Evolutionary conservation across 2,329 filamentous ascomycete genomes (phyloP), one percentile per base, ranked within the genome.

Genomic region (Beauveria scarabaeidicola): DNA sequence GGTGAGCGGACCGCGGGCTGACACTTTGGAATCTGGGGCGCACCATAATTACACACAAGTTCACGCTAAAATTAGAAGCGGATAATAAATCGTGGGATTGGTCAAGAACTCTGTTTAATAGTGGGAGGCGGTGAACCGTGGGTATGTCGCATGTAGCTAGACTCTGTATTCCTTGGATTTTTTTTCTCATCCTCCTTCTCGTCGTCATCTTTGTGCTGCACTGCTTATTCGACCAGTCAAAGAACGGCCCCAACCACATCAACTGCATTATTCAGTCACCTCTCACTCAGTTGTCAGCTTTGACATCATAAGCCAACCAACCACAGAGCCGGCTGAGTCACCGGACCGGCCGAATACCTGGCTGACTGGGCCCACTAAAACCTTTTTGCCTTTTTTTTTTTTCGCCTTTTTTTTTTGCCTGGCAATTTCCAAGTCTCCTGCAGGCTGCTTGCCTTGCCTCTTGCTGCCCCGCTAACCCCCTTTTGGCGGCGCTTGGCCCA

Each of bases 391-490:
- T 8, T 36, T 36, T 36, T 36, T 36, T 36, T 29, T 15, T n/a
- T n/a, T n/a, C n/a, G n/a, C n/a, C n/a, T n/a, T n/a, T n/a, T n/a
- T 23, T 23, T 23, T 23, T 23, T 4, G 32, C 32, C 5, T 15
- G 32, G 32, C 32, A 19, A 41, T 17, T 41, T 41, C 17, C 40
- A 17, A 41, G 40, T 23, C 46, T 27, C 23, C 7, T 27, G 13
- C 17, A 19, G 25, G 19, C 27, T 50, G 47, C 29, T 46, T 50
- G 43, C 25, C 2, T 17, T 58, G 46, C 57, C 57, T 52, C 51
- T 44, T 54, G 21, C 17, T 10, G 17, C n/a, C 41, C 17, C 60
- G 55, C 60, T 61, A 61, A 61, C n/a, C 60, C 46, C 23, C 55
- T 61, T 61, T 59, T 40, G 60, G 60, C 36, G 29, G 52, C 50